Conservation (phyloP, 2,329 filamentous ascomycete genomes). For the Xylariaceae sp. region DNA sequence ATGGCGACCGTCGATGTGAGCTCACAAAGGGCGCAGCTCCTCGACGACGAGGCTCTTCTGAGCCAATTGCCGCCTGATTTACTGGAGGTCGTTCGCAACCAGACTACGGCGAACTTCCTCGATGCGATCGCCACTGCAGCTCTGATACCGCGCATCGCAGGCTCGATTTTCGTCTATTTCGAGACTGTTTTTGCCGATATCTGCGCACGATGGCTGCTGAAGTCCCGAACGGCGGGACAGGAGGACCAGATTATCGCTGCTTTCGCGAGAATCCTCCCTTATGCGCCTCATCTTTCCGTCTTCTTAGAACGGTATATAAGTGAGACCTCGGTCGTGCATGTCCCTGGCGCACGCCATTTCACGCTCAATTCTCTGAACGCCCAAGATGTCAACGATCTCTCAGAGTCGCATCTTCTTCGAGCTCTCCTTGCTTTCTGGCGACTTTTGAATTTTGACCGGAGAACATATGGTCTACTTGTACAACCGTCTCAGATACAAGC, state of each 20-base stretch:
- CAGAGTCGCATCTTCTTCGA: constrained; percentile 26
- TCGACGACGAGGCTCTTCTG: constrained; percentile 49
- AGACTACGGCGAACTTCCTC: constrained; percentile 61
- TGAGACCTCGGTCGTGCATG: constrained; percentile 27
- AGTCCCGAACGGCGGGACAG: constrained; percentile 35
- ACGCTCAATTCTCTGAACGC: constrained; percentile 29
- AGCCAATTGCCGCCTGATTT: constrained; percentile 65
- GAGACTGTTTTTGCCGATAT: constrained; percentile 74
- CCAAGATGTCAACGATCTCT: constrained; percentile 10
- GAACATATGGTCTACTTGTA: constrained; percentile 60
- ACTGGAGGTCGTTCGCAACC: constrained; percentile 58
- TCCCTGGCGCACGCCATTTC: constrained; percentile 18
- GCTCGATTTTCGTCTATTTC: constrained; percentile 68
- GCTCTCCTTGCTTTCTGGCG: constrained; percentile 69
- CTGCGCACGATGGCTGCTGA: constrained; percentile 69
- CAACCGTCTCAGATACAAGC: constrained; percentile 62
- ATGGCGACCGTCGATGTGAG: constrained; percentile 55
- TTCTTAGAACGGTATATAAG: constrained; percentile 54
- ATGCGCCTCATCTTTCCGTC: constrained; percentile 72
- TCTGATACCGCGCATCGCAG: constrained; percentile 64
- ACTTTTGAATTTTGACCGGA: constrained; percentile 69
- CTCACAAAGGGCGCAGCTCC: constrained; percentile 50
- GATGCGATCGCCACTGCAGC: constrained; percentile 65
- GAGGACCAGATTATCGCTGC: constrained; percentile 55
- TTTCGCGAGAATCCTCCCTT: constrained; percentile 73